Evolutionary conservation across 1,139 yeast genomes (phyloP).

Genomic region (Pichia sp.): DNA sequence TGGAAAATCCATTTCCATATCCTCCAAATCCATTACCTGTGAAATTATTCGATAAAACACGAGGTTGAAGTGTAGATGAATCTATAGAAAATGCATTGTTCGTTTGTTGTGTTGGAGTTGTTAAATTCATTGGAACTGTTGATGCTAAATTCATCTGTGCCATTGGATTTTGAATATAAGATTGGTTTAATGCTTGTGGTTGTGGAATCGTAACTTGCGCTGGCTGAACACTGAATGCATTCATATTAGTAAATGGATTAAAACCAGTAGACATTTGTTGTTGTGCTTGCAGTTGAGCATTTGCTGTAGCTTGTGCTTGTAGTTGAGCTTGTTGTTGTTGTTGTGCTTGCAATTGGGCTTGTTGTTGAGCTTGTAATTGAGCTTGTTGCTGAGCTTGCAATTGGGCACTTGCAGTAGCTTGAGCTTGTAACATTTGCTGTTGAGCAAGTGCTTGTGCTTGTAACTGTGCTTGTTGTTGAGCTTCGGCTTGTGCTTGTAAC

Average conservation of each 20-base stretch:
- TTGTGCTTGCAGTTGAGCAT: conserved; percentile 11
- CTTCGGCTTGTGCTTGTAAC: conserved; percentile 21
- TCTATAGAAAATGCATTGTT: conserved; percentile 7
- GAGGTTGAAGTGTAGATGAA: conserved; percentile 13
- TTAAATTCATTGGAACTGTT: conserved; percentile 16
- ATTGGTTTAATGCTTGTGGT: conserved; percentile 17
- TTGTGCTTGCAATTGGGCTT: background rate
- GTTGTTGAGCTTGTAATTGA: conserved; percentile 5
- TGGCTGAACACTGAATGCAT: conserved; percentile 20
- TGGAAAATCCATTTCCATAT: conserved; percentile 1
- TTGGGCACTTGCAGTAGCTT: too few relatives aligned
- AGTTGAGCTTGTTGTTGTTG: background rate
- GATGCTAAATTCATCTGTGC: conserved; percentile 10
- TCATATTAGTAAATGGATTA: conserved; percentile 28
- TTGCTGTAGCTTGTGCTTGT: conserved; percentile 8
- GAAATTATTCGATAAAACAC: conserved; percentile 17
- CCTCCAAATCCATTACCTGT: conserved; percentile 20
- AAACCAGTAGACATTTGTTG: conserved; percentile 28
- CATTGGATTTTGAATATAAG: conserved; percentile 6
- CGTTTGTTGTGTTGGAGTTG: conserved; percentile 9
- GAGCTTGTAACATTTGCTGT: too few relatives aligned
- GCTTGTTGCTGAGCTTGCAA: conserved; percentile 12
- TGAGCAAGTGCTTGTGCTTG: conserved; percentile 8
- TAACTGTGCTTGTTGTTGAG: conserved; percentile 14
- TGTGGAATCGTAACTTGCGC: conserved; percentile 16